Evolutionary conservation across 2,329 filamentous ascomycete species (phyloP), one percentile per base, ranked within the genome.

Genomic region (Trichophyton simii): DNA sequence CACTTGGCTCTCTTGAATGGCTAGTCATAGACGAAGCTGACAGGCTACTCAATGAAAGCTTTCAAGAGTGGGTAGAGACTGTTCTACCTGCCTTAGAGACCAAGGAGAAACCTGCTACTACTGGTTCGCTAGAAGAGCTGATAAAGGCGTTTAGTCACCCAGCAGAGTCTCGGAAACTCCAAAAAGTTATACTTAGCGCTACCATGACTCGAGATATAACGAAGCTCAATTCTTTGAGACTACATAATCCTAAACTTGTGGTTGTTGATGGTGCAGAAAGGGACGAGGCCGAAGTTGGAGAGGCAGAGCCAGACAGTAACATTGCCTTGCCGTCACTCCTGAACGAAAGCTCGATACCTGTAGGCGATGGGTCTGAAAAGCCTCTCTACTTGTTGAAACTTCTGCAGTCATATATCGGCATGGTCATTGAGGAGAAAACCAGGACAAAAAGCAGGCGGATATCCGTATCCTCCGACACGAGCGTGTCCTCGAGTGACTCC

Each of bases 11-110:
- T 70, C 79, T 96, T 3, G 83, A 88, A 63, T 97, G 91, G 91
- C 79, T 97, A 0, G 83, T 96, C 2, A 87, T 96, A 54, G 92
- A 97, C 68, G 92, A 97, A 75, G 94, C 92, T 9, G 92, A 97
- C 73, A 90, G 94, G 70, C 78, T 97, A 11, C 81, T 97, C 4
- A 87, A 91, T 50, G 89, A 97, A 72, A 91, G 88, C 69, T 96
- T 94, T 73, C 91, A 96, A 71, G 88, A 92, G 68, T 96, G 91
- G 91, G 79, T 95, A 2, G 83, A 85, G 46, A 76, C 86, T 0
- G 83, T 94, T 5, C 86, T 89, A 68, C 72, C 73, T 22, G 77
- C 78, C 1, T 66, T 83, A 69, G 82, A 85, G 15, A 76, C 78
- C 52, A 78, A 89, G 64, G 78, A 79, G 42, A 73, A 72, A 1